phyloP scores from a whole-genome alignment of 352 stramenopile genomes.

The Aphanomyces cochlioides region DNA sequence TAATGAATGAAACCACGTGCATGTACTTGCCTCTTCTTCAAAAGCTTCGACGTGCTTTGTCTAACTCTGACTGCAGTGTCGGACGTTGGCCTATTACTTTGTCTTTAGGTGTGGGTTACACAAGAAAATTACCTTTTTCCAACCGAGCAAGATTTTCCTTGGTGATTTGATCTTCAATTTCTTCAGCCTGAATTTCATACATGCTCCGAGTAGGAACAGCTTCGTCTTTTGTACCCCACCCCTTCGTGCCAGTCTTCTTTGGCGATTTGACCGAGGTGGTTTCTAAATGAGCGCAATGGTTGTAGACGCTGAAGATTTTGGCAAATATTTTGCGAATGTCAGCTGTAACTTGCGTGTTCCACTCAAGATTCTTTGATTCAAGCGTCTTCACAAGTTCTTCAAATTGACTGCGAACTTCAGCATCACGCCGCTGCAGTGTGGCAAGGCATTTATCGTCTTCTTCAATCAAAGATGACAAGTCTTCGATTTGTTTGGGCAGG shows the following conservation, averaged over 20 bases:
- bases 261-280: neutral
- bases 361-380: neutral
- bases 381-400: neutral
- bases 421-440: neutral
- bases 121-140: constrained; percentile 22
- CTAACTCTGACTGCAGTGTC: neutral
- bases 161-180: constrained; percentile 20
- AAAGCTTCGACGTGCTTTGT: neutral
- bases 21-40: neutral
- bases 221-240: neutral
- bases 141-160: constrained; percentile 21
- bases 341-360: neutral
- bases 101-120: neutral
- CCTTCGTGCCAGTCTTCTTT: neutral
- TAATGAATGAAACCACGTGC: constrained; percentile 2
- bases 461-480: constrained; percentile 12
- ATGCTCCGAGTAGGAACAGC: neutral
- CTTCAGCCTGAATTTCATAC: constrained; percentile 3
- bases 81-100: constrained; percentile 19
- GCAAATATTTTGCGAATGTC: constrained; percentile 23
- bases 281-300: constrained; percentile 4
- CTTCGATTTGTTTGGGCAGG: constrained; percentile 30
- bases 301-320: constrained; percentile 27
- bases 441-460: constrained; percentile 25
- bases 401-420: constrained; percentile 18